Percentiles rank a stretch among this genome's conserved stretches.
Evolutionary conservation across 2,329 filamentous ascomycete genomes (phyloP).

Genomic region (Macroventuria anomochaeta): DNA sequence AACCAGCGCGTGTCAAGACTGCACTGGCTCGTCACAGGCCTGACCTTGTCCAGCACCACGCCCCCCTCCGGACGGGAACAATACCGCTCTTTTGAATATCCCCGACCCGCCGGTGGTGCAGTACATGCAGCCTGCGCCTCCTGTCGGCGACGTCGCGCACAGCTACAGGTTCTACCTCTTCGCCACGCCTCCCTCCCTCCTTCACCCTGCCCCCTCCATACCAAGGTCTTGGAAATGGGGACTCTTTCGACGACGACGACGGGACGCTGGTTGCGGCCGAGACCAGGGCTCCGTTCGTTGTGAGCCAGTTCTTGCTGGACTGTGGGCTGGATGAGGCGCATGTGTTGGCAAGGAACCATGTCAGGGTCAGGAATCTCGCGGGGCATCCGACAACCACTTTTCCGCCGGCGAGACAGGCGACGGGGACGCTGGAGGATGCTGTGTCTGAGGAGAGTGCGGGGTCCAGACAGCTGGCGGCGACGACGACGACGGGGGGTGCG

Average conservation of each 20-base stretch:
- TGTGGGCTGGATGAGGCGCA: conserved; percentile 32
- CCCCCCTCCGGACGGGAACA: conserved; percentile 12
- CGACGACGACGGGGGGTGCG: neutral
- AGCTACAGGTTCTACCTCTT: conserved; percentile 36
- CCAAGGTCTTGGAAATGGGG: conserved; percentile 12
- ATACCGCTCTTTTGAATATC: conserved; percentile 3
- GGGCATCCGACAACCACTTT: conserved; percentile 26
- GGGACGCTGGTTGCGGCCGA: conserved; percentile 5
- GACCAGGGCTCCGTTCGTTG: conserved; percentile 43
- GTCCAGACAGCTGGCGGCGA: neutral
- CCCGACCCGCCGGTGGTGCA: conserved; percentile 10
- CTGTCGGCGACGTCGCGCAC: conserved; percentile 35
- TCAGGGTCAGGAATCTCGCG: conserved; percentile 41
- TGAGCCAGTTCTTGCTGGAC: conserved; percentile 41
- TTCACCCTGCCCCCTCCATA: conserved; percentile 35
- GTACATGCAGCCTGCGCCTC: conserved; percentile 31
- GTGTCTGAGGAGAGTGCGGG: neutral
- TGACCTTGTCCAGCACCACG: conserved; percentile 22
- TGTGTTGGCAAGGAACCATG: conserved; percentile 49
- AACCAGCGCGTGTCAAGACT: conserved; percentile 34
- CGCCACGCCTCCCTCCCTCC: conserved; percentile 23
- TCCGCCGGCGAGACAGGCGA: conserved; percentile 15
- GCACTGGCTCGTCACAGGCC: conserved; percentile 38
- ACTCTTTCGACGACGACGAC: neutral
- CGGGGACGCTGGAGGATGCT: conserved; percentile 13